Evolutionary conservation across 1,139 yeast genomes (phyloP), one percentile per base, ranked within the genome.

Genomic region (Sugiyamaella novakii): DNA sequence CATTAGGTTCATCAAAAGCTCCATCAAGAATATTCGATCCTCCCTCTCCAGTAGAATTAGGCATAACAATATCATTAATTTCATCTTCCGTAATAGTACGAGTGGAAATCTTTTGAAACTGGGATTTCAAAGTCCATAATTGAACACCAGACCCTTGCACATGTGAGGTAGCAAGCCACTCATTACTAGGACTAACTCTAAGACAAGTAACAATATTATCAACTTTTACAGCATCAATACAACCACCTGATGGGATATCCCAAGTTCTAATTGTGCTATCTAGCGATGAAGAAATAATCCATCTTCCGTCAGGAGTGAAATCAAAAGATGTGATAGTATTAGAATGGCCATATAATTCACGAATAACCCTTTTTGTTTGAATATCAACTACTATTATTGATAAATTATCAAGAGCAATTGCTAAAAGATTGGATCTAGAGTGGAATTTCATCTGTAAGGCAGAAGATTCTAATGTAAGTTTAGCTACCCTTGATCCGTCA

Each of bases 171-270:
- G 98, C 98, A 52, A 94, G 76, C 67, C 85, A 80, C 59, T 94
- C 98, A 39, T 96, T 96, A 47, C 83, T 76, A 2, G 96, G 96
- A 14, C 96, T 86, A 59, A 92, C 80, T 61, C 84, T 81, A 35
- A 94, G 76, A 44, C 79, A 73, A 0, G 98, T 89, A 1, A 87
- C 95, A 15, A 91, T 91, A 57, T 77, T 80, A 1, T 87, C 84
- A 33, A 92, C 77, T 47, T 75, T 73, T 12, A 92, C 83, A 55
- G 97, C 98, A 69, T 94, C 98, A 52, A 94, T 89, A 68, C 98
- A 91, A 0, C 92, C 89, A 45, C 98, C 98, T 2, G 97, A 86
- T 28, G 98, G 98, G 53, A 94, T 77, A 66, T 94, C 98, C 98
- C 98, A 94, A 0, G 97, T 89, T 62, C 98, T 78, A 47, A 94